Base-by-base conservation (phyloP, 2,329 filamentous ascomycete genomes). In the Mariannaea elegans region DNA sequence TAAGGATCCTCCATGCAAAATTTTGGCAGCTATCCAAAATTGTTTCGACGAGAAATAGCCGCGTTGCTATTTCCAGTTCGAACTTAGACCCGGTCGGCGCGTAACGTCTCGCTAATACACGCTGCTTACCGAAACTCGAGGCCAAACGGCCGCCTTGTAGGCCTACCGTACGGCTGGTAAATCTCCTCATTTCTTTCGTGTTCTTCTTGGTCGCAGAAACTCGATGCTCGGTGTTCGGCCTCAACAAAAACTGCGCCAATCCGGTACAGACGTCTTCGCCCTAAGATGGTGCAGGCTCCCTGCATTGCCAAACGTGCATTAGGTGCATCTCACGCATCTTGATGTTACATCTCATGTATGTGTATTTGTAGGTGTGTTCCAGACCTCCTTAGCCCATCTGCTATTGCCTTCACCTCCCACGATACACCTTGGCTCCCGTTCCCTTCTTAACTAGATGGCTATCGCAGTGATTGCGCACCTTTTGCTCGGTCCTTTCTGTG, bases 41-140 rank as follows among this genome's bases (percentile, higher is more conserved):
- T 53, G 48, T 53, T 47, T 59, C 56, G 56, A 21, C 56, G 44
- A 13, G 49, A 53, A 59, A 52, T 68, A 68, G 60, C 48, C 65
- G 67, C 67, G 62, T 48, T 66, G 27, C 64, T 69, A 69, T 69
- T 69, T 66, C 9, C 21, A 24, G 39, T 44, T 62, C n/a, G 38
- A 63, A 14, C 19, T 44, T 16, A 7, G 19, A 4, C 16, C 27
- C 8, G 19, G 32, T 8, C 32, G n/a, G 54, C 49, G 62, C 58
- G 54, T 57, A 67, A 34, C 42, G 23, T 23, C 50, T 24, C 21
- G 39, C 19, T 24, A 52, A 50, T 54, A 59, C 32, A 51, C 54
- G 57, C 64, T 62, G 38, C 36, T 45, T 29, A 18, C 38, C 50
- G 44, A 59, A 47, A 53, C 48, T 42, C 39, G 32, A 59, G 53